Base-by-base conservation (phyloP, 108 stramenopile species). In the Nitzschia sp. region DNA sequence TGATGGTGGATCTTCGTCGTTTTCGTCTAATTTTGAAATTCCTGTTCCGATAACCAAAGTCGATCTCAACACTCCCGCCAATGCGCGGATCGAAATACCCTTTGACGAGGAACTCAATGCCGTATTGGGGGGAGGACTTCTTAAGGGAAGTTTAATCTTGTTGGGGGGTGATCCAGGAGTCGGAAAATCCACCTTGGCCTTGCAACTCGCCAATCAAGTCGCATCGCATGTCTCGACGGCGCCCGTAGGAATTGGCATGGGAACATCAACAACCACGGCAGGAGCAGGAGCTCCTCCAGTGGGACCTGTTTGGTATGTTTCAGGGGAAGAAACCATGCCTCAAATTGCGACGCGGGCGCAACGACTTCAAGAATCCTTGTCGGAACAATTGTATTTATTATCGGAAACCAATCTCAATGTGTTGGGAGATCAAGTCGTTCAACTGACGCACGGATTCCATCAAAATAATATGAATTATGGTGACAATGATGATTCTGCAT, bases 141-240 rank as follows among this genome's bases (percentile, higher is more conserved):
- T 96, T 80, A 82, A 80, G 23, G 97, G 96, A 30, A 95, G 94
- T 2, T 67, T 98, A 36, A 85, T 72, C 1, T 75, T 98, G 46
- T 63, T 98, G 29, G 96, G 92, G 16, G 97, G 97, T 2, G 90
- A 93, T 69, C 97, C 97, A n/a, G 97, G 97, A 55, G 86, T 93
- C 15, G 80, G 82, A 48, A 91, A 89, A 68, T 82, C 80, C 22
- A 93, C 91, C 15, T 63, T 93, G 13, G 58, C 89, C 27, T 73
- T 93, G 26, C 91, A 93, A 68, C 67, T 73, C 62, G 91, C 91
- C 16, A 87, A 82, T 22, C 70, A 71, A 33, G 44, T 93, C 32
- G 91, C 91, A 5, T 66, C 80, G 32, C 48, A 50, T 21, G 63
- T 80, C 1, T 64, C 79, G 21, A 45, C 31, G 15, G 79, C 87